phyloP scores from a whole-genome alignment of 1,284 basidiomycete genomes.

The Pyrrhoderma noxium region DNA sequence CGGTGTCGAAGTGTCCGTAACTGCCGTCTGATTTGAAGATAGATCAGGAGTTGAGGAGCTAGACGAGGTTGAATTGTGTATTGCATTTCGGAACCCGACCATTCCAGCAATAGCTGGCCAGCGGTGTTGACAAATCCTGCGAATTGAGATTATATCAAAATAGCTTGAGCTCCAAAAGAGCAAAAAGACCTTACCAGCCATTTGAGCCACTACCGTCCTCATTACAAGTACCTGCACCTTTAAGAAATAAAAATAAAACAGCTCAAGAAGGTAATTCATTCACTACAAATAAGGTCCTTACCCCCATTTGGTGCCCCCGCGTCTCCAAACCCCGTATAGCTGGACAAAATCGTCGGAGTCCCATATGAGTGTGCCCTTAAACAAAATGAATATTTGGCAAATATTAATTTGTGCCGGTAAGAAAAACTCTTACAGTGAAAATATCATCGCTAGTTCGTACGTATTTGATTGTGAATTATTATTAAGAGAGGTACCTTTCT shows the following conservation, averaged over 20 bases:
- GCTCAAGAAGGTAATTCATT: neutral
- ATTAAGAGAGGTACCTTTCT: constrained; percentile 50
- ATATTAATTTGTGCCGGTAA: neutral
- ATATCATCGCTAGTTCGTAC: constrained; percentile 51
- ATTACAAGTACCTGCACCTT: constrained; percentile 47
- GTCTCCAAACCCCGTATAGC: constrained; percentile 47
- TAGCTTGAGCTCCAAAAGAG: too few species aligned
- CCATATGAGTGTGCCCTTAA: constrained; percentile 56
- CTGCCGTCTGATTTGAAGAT: neutral
- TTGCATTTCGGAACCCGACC: constrained; percentile 55
- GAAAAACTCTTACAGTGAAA: constrained; percentile 39
- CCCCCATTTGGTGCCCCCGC: constrained; percentile 50
- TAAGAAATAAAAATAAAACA: neutral
- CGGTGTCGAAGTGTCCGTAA: constrained; percentile 10
- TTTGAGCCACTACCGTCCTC: constrained; percentile 39
- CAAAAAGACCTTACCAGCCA: constrained; percentile 47
- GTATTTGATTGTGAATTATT: constrained; percentile 56
- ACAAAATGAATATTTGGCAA: neutral
- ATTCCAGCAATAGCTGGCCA: constrained; percentile 51
- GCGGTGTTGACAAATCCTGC: constrained; percentile 53
- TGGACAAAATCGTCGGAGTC: constrained; percentile 55
- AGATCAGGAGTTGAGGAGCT: neutral
- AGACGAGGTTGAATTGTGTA: constrained; percentile 21
- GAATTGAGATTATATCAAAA: too few species aligned
- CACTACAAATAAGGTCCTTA: constrained; percentile 19